These are phyloP conservation scores for Amanita exitialis DNA, from an alignment of 768 basidiomycete species.

Conservation along the genomic window DNA sequence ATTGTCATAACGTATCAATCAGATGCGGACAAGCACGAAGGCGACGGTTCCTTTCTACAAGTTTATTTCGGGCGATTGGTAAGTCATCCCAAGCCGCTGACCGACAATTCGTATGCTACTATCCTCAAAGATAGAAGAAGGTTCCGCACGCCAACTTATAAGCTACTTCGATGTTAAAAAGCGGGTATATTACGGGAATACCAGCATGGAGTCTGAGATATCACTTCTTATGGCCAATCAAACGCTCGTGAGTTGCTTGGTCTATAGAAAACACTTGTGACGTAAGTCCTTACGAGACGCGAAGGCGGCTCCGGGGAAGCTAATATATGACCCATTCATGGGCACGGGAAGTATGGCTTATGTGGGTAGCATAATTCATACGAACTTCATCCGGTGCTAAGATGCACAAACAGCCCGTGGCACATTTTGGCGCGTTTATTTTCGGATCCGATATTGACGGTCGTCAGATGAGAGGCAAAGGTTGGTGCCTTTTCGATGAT, in stretches of 20 bases:
- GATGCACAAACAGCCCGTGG: conserved; percentile 49
- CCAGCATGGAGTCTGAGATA: conserved; percentile 96
- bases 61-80: conserved; percentile 87
- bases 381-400: not conserved
- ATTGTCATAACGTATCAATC: not conserved
- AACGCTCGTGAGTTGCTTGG: conserved; percentile 46
- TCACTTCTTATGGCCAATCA: conserved; percentile 97
- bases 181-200: conserved; percentile 86
- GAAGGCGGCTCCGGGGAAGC: conserved; percentile 79
- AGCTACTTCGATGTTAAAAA: conserved; percentile 81
- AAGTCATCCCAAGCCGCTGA: conserved; percentile 17
- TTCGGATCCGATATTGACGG: conserved; percentile 97
- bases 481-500: conserved; percentile 23
- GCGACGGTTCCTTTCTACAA: conserved; percentile 58
- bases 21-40: conserved; percentile 50
- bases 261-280: not conserved
- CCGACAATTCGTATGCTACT: not conserved
- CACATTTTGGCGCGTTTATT: conserved; percentile 80
- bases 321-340: conserved; percentile 93
- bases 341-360: conserved; percentile 91
- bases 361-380: conserved; percentile 29
- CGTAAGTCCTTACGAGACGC: not conserved
- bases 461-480: conserved; percentile 92
- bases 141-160: conserved; percentile 60
- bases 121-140: conserved; percentile 38